A percentile compares a stretch with the other conserved stretches of the same genome.
These are phyloP conservation scores for Pyricularia sp. DNA, from an alignment of 2,329 filamentous ascomycete species.

Conservation along the genomic window DNA sequence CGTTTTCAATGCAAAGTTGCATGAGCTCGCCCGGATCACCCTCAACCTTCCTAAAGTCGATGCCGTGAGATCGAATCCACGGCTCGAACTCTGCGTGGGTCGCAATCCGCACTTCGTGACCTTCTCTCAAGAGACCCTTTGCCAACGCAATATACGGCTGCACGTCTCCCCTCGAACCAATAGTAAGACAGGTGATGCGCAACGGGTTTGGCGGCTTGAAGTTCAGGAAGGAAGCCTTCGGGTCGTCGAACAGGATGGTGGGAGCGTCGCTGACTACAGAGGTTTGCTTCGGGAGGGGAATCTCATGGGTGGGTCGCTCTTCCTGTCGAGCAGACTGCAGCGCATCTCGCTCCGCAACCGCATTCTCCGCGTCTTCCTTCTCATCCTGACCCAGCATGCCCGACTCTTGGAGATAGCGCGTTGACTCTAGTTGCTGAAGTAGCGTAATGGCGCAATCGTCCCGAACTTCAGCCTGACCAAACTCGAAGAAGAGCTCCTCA, in stretches of 20 bases:
- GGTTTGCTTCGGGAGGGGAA: constrained; percentile 32
- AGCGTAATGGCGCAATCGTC: constrained; percentile 83
- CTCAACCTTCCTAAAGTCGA: constrained; percentile 78
- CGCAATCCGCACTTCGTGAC: constrained; percentile 75
- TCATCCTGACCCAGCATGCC: constrained; percentile 55
- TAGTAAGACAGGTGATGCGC: constrained; percentile 84
- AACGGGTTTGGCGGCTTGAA: constrained; percentile 76
- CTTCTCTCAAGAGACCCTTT: constrained; percentile 77
- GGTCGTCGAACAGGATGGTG: constrained; percentile 80
- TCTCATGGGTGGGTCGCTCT: constrained; percentile 36
- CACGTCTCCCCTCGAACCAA: constrained; percentile 89
- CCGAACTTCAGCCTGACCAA: constrained; percentile 59
- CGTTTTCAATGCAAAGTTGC: constrained; percentile 90
- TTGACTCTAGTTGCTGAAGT: constrained; percentile 61
- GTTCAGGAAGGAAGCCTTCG: constrained; percentile 73
- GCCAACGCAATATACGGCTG: constrained; percentile 96
- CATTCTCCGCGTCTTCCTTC: constrained; percentile 56
- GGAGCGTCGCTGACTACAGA: constrained; percentile 43
- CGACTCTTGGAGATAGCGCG: constrained; percentile 57
- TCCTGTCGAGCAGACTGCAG: constrained; percentile 59
- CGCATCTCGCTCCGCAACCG: constrained; percentile 68
- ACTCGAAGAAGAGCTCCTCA: constrained; percentile 95
- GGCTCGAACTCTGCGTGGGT: constrained; percentile 81
- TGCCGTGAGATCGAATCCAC: constrained; percentile 87
- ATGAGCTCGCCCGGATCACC: constrained; percentile 91